Base-by-base conservation (phyloP, 2,329 filamentous ascomycete genomes). In the Xylariaceae sp. region DNA sequence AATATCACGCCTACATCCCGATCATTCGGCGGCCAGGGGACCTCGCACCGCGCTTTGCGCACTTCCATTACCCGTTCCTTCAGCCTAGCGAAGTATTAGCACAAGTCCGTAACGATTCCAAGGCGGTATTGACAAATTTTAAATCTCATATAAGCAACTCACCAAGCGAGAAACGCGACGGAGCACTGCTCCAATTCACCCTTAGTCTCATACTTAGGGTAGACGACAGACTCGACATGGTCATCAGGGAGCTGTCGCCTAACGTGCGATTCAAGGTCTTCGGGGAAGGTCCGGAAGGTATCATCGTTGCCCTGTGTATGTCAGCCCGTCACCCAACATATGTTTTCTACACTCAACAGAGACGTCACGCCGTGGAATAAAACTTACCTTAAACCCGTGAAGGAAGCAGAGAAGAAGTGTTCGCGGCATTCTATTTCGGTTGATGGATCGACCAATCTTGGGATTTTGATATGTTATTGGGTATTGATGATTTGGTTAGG, bases 51-150 rank as follows among this genome's bases (percentile, higher is more conserved):
- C 54, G 84, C 81, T 67, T 95, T 90, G 56, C 78, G 71, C 15
- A 92, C 75, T 45, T 92, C 87, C 68, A 92, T 90, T 36, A 95
- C 88, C 59, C 84, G 84, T 66, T 91, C 85, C 64, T 89, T 87
- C 44, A 95, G 78, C 87, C 86, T 89, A 42, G 8, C 9, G 6
- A 34, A 1, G 2, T 2, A 46, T 49, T 16, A 49, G 48, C 36
- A 16, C 22, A 0, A 15, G 7, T 29, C 21, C 15, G 21, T n/a
- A n/a, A 29, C n/a, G n/a, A 26, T 12, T 16, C 10, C 6, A 3
- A 3, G 21, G 21, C n/a, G n/a, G n/a, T n/a, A n/a, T n/a, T n/a
- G n/a, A n/a, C n/a, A n/a, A n/a, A n/a, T n/a, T n/a, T n/a, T n/a
- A n/a, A n/a, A n/a, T n/a, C n/a, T n/a, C n/a, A n/a, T n/a, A n/a